Evolutionary conservation across 208 protist species (phyloP).

Genomic region (Acanthamoeba culbertsoni): DNA sequence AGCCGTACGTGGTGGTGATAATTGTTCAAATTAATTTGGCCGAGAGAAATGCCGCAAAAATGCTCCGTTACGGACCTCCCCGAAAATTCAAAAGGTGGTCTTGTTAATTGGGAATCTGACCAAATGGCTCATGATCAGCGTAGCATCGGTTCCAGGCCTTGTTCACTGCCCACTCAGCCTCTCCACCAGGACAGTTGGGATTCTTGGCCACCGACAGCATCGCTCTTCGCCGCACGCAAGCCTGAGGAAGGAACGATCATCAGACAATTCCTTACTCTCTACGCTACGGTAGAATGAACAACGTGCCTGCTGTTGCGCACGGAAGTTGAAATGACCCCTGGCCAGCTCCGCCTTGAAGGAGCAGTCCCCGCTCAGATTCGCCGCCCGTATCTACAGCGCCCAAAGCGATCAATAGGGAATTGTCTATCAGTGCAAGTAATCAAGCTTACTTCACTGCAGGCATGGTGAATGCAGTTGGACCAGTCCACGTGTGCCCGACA

Average conservation of each 20-base stretch:
- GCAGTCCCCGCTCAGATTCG: constrained; percentile 72
- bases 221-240: constrained; percentile 63
- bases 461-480: constrained; percentile 73
- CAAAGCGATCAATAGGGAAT: not conserved
- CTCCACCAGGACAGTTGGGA: constrained; percentile 7
- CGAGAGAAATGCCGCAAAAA: too few relatives aligned
- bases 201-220: constrained; percentile 70
- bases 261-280: too few relatives aligned
- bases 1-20: too few relatives aligned
- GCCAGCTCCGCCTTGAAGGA: constrained; percentile 39
- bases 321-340: not conserved
- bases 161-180: not conserved
- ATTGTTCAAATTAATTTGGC: too few relatives aligned
- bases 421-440: not conserved
- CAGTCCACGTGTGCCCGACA: constrained; percentile 70
- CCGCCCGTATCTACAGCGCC: constrained; percentile 57
- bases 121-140: constrained; percentile 16
- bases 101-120: not conserved
- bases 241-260: not conserved
- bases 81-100: not conserved
- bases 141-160: constrained; percentile 6
- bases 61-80: too few relatives aligned
- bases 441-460: constrained; percentile 66
- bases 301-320: not conserved
- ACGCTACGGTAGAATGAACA: too few relatives aligned